These are phyloP conservation scores for Leishmania tropica DNA, from an alignment of 208 protist species.

Conservation along the genomic window DNA sequence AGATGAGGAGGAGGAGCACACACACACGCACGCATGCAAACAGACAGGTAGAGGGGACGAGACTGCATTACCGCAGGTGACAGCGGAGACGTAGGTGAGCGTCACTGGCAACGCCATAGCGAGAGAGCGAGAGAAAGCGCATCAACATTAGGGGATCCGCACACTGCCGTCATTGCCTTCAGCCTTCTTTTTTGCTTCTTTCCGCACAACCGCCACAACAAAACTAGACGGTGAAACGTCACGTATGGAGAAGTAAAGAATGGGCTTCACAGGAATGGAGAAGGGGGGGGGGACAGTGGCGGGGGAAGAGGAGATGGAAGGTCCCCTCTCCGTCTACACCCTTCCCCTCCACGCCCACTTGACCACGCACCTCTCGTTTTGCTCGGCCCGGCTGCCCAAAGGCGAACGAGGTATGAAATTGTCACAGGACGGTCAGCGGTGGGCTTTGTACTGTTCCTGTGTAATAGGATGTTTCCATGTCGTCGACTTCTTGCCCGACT, in stretches of 20 bases:
- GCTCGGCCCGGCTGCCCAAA: not conserved
- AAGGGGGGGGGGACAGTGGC: no score
- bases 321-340: no score
- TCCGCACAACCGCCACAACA: not conserved
- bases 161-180: not conserved
- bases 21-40: not conserved
- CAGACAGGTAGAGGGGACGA: no score
- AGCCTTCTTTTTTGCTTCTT: not conserved
- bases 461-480: constrained; percentile 41
- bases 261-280: not conserved
- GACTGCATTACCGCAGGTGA: not conserved
- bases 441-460: constrained; percentile 36
- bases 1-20: not conserved
- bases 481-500: constrained; percentile 36
- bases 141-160: not conserved
- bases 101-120: not conserved
- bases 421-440: constrained; percentile 1
- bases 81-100: not conserved
- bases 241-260: not conserved
- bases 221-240: constrained; percentile 1
- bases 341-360: not conserved
- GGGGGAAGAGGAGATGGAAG: not conserved
- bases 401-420: not conserved
- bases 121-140: not conserved
- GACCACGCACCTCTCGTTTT: not conserved